Base-by-base conservation (phyloP, 345 rosid species). In the Syzygium aqueum region DNA sequence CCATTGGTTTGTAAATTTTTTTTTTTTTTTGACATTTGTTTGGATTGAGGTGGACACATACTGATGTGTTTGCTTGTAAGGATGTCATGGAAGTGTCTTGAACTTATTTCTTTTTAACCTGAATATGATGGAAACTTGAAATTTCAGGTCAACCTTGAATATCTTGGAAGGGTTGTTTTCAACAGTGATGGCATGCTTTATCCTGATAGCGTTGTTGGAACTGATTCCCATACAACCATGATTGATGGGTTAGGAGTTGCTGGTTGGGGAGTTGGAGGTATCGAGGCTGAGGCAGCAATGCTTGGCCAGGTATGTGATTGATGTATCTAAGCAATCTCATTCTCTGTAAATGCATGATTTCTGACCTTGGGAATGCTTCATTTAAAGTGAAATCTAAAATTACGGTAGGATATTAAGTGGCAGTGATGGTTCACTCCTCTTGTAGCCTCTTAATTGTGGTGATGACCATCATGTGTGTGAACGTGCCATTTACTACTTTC, bases 261-360 rank as follows among this genome's bases (percentile, higher is more conserved):
- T 92, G 99, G 99, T 85, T 97, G 99, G 99, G 99, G 99, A 87
- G 99, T 97, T 88, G 99, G 99, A 77, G 99, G 99, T 85, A 97
- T 97, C 85, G 99, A 97, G 94, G 99, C 99, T 37, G 99, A 97
- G 92, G 98, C 99, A 61, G 92, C 98, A 87, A 97, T 97, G 99
- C 99, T 97, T 89, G 99, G 99, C 87, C 99, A 97, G 98, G 99
- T 96, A 92, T 57, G 63, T 56, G 7, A 23, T 63, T 27, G 63
- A 51, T 84, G 17, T 27, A 51, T 51, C 85, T 49, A 51, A 52
- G 85, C 23, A 46, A 30, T 84, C 85, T 27, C 56, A 51, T 84
- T 46, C 40, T 27, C 57, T 51, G 40, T 40, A 12, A 84, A 84
- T 84, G 85, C 85, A 84, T 84, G 30, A 49, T 51, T 27, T 52